Evolutionary conservation across 345 rosid species (phyloP).

Genomic region (Salix udensis): DNA sequence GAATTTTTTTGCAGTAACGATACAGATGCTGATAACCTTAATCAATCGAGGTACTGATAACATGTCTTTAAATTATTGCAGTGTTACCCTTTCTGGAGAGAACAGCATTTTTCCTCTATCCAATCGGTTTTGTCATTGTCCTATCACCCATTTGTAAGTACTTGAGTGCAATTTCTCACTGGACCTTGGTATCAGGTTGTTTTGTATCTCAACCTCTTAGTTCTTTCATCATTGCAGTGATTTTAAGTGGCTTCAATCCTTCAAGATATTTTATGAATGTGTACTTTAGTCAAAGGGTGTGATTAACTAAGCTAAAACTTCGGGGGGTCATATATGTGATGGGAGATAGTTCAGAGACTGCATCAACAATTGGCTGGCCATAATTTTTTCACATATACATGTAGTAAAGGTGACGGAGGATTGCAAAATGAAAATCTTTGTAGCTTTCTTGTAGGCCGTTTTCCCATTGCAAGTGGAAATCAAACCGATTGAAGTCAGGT

Average conservation of each 20-base stretch:
- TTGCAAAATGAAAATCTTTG: constrained; percentile 13
- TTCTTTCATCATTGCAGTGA: constrained; percentile 53
- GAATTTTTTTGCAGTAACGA: neutral
- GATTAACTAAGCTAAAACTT: constrained; percentile 29
- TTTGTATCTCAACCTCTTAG: neutral
- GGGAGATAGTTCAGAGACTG: constrained; percentile 13
- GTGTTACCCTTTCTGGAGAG: constrained; percentile 97
- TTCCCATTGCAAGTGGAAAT: constrained; percentile 17
- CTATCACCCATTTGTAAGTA: constrained; percentile 86
- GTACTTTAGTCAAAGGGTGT: constrained; percentile 76
- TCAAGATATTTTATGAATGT: constrained; percentile 91
- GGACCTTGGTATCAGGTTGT: neutral
- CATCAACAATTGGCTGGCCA: constrained; percentile 14
- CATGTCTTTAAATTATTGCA: constrained; percentile 26
- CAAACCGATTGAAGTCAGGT: constrained; percentile 12
- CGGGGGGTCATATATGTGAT: constrained; percentile 5
- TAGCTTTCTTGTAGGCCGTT: constrained; percentile 16
- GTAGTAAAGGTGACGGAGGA: constrained; percentile 12
- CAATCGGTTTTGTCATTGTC: constrained; percentile 73
- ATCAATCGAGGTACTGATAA: constrained; percentile 3
- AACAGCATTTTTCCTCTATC: constrained; percentile 93
- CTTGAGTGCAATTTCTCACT: neutral
- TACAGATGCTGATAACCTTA: neutral
- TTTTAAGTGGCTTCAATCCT: constrained; percentile 93
- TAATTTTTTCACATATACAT: constrained; percentile 13